Percentiles rank a stretch among this genome's conserved stretches.
Evolutionary conservation across 148 eudicot genomes (phyloP).

Genomic region (Cornus suecica): DNA sequence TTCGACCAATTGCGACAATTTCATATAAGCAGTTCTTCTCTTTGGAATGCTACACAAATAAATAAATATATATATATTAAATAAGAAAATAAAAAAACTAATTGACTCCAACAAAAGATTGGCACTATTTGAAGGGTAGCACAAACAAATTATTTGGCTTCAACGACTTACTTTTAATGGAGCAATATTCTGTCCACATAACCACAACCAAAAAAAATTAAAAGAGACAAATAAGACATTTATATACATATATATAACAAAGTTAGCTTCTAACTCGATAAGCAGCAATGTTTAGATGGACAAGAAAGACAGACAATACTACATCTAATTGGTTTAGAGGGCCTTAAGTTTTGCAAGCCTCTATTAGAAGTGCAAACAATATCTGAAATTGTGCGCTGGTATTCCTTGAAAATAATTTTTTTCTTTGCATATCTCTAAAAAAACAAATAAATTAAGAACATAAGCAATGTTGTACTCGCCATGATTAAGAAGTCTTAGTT

Average conservation of each 20-base stretch:
- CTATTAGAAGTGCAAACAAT: not conserved
- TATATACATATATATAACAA: too few species aligned
- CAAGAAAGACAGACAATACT: not conserved
- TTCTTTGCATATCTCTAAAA: too few species aligned
- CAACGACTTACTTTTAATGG: conserved; percentile 44
- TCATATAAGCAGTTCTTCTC: conserved; percentile 66
- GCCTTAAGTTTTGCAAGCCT: not conserved
- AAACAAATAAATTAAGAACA: too few species aligned
- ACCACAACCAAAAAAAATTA: not conserved
- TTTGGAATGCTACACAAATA: conserved; percentile 30
- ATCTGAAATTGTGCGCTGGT: too few species aligned
- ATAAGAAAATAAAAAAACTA: conserved; percentile 1
- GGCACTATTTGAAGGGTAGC: not conserved
- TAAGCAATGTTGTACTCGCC: too few species aligned
- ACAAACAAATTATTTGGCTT: conserved; percentile 1
- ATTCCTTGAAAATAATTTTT: too few species aligned
- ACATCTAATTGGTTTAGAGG: not conserved
- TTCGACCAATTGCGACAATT: conserved; percentile 75
- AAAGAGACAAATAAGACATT: not conserved
- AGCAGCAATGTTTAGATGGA: not conserved
- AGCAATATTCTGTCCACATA: conserved; percentile 10
- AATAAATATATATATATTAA: not conserved
- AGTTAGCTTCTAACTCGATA: too few species aligned
- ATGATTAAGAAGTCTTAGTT: too few species aligned
- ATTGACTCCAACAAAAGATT: not conserved